Evolutionary conservation across 805 yeast species (phyloP), one percentile per base, ranked within the genome.

Genomic region (Wickerhamiella brachini): DNA sequence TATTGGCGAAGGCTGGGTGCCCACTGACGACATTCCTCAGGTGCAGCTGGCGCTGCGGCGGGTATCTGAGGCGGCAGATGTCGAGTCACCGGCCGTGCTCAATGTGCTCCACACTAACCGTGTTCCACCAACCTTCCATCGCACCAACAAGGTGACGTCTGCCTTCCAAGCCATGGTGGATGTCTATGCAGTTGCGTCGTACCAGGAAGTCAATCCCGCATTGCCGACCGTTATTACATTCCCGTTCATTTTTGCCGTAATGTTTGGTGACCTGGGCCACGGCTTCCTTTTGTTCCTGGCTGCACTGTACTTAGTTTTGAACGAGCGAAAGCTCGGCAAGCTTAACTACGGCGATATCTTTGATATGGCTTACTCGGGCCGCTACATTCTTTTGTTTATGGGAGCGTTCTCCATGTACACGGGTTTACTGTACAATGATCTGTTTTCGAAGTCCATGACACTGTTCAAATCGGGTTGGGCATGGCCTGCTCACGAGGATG

Each of bases 221-320:
- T 72, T 93, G 56, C 90, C 98, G 3, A 90, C 98, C 1, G 79
- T 87, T 46, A 83, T 93, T 23, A 93, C 98, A 0, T 93, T 93
- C 72, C 98, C 98, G 22, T 93, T 93, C 67, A 85, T 93, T 95
- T 93, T 93, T 71, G 97, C 98, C 26, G 83, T 93, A 61, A 93
- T 93, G 98, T 93, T 93, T 73, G 98, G 98, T 73, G 98, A 93
- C 71, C 65, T 89, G 53, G 98, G 98, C 15, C 98, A 93, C 71
- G 98, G 98, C 5, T 76, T 88, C 53, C 77, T 93, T 47, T 71
- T 93, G 66, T 76, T 83, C 50, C 66, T 83, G 51, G 85, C 87
- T 17, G 95, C 94, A 1, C 68, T 79, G 49, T 67, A 70, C 29
- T 71, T 93, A 56, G 88, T 93, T 10, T 56, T 80, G 48, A 81